Base-by-base conservation (phyloP, 2,329 filamentous ascomycete genomes). In the Penicillium sp. region DNA sequence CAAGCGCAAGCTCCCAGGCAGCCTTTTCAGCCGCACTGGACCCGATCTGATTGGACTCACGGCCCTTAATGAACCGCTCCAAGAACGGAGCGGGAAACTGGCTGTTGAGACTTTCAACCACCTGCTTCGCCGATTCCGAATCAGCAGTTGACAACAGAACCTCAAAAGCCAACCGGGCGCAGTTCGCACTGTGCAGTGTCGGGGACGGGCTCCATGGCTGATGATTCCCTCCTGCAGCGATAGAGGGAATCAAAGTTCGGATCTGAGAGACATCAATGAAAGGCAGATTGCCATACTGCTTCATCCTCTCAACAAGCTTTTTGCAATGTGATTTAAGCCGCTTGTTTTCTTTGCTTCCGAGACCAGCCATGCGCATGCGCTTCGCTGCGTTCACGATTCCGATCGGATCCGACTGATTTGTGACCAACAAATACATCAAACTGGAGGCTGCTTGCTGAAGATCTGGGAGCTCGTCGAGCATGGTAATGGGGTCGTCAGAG, bases 1-100 rank as follows among this genome's bases (percentile, higher is more conserved):
- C 79, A 6, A 85, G 66, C 1, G 75, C 80, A 22, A 85, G 59
- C 3, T 76, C 64, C 53, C 83, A 79, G 0, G 79, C 82, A 18
- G 42, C 75, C 60, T 49, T 75, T 47, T 12, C 56, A 6, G 82
- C 59, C 2, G 54, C 59, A 59, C 78, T 82, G 6, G 73, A 67
- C 6, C 77, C 79, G 33, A 57, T 18, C 11, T 49, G 37, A 11
- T 40, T 48, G 9, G 51, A 26, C 6, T 54, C 43, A 14, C 43
- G 51, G 4, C 48, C 61, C 31, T 56, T 56, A 11, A 58, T 58
- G 12, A 77, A 62, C 1, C 59, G 58, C 2, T 62, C 59, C 49
- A 76, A 61, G 47, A 80, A 77, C 1, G 69, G 67, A 15, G 55
- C 45, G 1, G 72, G 72, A 49, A 73, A 75, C 8, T 60, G 47